phyloP scores from a whole-genome alignment of 2,329 filamentous ascomycete species.

The Xylaria sp. region DNA sequence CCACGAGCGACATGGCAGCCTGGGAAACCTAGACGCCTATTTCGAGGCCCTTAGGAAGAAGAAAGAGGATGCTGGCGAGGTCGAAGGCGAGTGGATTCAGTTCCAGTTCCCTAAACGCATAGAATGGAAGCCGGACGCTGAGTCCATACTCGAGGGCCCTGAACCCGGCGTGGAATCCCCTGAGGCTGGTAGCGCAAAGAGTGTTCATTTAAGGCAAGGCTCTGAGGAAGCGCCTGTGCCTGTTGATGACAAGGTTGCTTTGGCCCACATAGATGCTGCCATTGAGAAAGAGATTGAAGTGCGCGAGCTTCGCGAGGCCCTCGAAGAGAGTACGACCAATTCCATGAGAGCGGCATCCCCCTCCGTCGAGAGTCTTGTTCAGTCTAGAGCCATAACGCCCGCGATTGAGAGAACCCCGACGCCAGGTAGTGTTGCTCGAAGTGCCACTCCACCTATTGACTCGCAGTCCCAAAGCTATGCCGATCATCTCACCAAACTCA shows the following conservation, averaged over 20 bases:
- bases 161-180: conserved; percentile 68
- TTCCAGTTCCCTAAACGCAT: conserved; percentile 90
- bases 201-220: conserved; percentile 45
- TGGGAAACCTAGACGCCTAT: conserved; percentile 85
- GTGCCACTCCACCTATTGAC: conserved; percentile 71
- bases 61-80: conserved; percentile 59
- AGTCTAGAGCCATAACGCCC: conserved; percentile 57
- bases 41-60: conserved; percentile 91
- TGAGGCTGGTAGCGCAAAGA: conserved; percentile 54
- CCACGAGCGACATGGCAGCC: conserved; percentile 60
- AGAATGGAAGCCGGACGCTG: conserved; percentile 80
- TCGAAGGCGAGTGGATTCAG: conserved; percentile 88
- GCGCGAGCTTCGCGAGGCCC: conserved; percentile 46
- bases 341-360: conserved; percentile 53
- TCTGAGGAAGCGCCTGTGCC: conserved; percentile 55
- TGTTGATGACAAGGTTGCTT: conserved; percentile 65
- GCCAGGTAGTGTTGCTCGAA: conserved; percentile 61
- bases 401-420: conserved; percentile 55
- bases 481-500: conserved; percentile 80
- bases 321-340: conserved; percentile 48
- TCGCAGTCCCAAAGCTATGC: conserved; percentile 77
- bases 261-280: conserved; percentile 87
- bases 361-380: conserved; percentile 53
- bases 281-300: conserved; percentile 76
- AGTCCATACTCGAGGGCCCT: conserved; percentile 66